phyloP scores from a whole-genome alignment of 2,329 filamentous ascomycete species.

The Trichophyton schoenleinii region DNA sequence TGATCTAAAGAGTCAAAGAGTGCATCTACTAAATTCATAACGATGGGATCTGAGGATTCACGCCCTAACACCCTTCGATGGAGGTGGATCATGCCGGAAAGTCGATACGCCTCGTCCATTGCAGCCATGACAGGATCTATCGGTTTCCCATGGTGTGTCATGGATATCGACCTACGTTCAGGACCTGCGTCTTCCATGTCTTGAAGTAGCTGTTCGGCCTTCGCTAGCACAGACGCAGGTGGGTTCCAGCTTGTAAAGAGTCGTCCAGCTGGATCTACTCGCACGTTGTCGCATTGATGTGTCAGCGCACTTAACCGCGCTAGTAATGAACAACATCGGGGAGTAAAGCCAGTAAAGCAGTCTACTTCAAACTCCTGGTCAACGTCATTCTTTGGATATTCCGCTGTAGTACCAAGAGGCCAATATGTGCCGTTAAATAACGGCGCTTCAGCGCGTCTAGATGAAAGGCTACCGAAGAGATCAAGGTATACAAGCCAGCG shows the following conservation, averaged over 20 bases:
- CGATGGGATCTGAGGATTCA: conserved; percentile 43
- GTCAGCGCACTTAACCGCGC: conserved; percentile 61
- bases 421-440: conserved; percentile 41
- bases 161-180: conserved; percentile 24
- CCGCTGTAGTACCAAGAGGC: conserved; percentile 13
- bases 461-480: conserved; percentile 59
- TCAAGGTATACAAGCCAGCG: conserved; percentile 80
- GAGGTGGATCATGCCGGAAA: conserved; percentile 63
- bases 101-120: conserved; percentile 68
- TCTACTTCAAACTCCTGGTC: conserved; percentile 59
- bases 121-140: conserved; percentile 44
- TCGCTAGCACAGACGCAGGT: conserved; percentile 38
- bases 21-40: conserved; percentile 50
- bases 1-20: conserved; percentile 51
- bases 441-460: conserved; percentile 43
- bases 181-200: conserved; percentile 46
- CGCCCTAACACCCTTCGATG: conserved; percentile 59
- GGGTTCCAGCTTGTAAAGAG: conserved; percentile 28
- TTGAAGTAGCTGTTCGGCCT: conserved; percentile 47
- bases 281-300: conserved; percentile 46
- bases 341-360: conserved; percentile 69
- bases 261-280: neutral
- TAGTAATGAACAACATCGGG: conserved; percentile 56
- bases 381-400: conserved; percentile 25
- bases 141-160: conserved; percentile 28